phyloP scores from a whole-genome alignment of 345 rosid species.

The Salix purpurea region DNA sequence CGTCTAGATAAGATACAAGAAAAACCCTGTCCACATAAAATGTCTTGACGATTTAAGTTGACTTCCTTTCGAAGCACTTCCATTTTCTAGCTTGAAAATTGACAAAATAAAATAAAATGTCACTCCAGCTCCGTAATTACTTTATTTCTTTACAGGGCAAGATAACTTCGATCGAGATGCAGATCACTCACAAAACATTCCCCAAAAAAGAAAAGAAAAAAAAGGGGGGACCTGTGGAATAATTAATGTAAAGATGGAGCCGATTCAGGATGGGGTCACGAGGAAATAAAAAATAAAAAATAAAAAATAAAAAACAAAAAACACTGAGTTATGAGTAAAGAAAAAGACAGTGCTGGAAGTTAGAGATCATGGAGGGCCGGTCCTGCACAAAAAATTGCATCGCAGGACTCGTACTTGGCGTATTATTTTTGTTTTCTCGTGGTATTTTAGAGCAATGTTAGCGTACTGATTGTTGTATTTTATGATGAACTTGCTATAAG shows the following conservation, averaged over 20 bases:
- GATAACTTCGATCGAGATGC: too few relatives aligned
- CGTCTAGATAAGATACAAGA: not conserved
- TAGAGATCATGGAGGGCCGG: too few relatives aligned
- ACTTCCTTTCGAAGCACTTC: not conserved
- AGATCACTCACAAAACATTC: too few relatives aligned
- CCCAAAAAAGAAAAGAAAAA: too few relatives aligned
- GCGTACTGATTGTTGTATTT: not conserved
- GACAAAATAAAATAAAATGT: not conserved
- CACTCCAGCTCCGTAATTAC: not conserved
- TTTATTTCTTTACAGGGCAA: not conserved
- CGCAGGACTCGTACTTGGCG: not conserved
- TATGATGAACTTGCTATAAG: not conserved
- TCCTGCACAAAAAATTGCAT: not conserved
- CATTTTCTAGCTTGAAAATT: not conserved
- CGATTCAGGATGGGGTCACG: too few relatives aligned
- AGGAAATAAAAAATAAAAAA: too few relatives aligned
- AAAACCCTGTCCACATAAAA: not conserved
- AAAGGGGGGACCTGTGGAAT: too few relatives aligned
- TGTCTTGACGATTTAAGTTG: not conserved
- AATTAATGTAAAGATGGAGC: too few relatives aligned
- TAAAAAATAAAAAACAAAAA: too few relatives aligned
- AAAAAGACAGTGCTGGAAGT: too few relatives aligned
- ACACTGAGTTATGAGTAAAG: too few relatives aligned
- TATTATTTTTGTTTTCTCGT: not conserved
- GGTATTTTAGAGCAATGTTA: not conserved